Base-by-base conservation (phyloP, 306 rosid species). In the Vicia sativa region DNA sequence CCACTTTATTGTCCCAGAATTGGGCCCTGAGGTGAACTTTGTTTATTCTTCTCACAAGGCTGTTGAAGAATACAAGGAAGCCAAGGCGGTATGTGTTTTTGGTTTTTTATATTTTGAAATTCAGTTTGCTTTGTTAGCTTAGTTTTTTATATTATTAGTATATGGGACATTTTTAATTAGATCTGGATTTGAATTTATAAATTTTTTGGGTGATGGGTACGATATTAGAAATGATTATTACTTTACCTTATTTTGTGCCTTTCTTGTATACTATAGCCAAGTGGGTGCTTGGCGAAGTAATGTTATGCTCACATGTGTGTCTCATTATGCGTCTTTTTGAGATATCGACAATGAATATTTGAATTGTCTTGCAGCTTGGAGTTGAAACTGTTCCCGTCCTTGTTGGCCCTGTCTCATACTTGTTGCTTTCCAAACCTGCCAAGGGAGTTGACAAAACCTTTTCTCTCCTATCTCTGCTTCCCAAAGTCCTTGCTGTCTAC, bases 1-100 rank as follows among this genome's bases (percentile, higher is more conserved):
- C 90, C 97, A 91, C 78, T 91, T 82, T 83, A 91, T 91, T 76
- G 96, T 91, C 77, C 97, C 97, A 0, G 97, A 91, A 59, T 77
- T 91, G 85, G 96, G 97, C 37, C 97, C 96, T 37, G 90, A 87
- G 4, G 88, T 89, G 59, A 85, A 85, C 1, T 91, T 91, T 70
- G 76, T 84, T 7, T 91, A 91, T 60, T 62, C 97, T 59, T 91
- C 97, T 12, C 97, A 91, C 90, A 91, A 91, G 88, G 97, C 97
- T 5, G 91, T 91, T 12, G 77, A 82, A 1, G 97, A 91, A 67
- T 91, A 87, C 91, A 87, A 91, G 88, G 97, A 91, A 76, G 97
- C 97, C 72, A 91, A 91, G 83, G 91, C 88, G 79, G 97, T 91
- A 85, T 29, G 96, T 80, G 6, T 64, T 10, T 42, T 56, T 2